phyloP scores from a whole-genome alignment of 768 basidiomycete species.

The Termitomyces sp. region DNA sequence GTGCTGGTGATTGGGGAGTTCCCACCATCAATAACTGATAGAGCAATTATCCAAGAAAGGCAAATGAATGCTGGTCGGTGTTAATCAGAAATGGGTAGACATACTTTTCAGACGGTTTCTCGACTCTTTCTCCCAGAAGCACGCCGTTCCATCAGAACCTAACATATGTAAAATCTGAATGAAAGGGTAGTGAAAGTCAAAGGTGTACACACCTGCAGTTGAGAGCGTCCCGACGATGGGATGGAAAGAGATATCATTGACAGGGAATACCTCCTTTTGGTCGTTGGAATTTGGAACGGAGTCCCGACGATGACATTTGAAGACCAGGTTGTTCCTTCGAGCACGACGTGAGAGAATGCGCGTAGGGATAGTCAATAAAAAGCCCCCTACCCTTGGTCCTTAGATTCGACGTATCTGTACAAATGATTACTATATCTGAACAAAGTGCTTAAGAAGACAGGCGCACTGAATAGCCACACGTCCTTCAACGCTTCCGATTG shows the following conservation, averaged over 20 bases:
- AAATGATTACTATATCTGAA: neutral
- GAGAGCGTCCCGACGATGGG: conserved; percentile 81
- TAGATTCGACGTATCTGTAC: conserved; percentile 76
- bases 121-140: conserved; percentile 93
- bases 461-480: conserved; percentile 76
- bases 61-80: no score
- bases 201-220: conserved; percentile 53
- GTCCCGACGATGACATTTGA: conserved; percentile 73
- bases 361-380: neutral
- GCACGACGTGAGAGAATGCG: neutral
- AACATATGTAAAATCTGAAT: neutral
- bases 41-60: no score
- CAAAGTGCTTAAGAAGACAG: neutral
- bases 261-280: conserved; percentile 69
- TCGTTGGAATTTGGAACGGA: conserved; percentile 36
- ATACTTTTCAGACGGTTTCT: conserved; percentile 85
- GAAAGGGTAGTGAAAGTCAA: neutral
- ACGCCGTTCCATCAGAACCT: conserved; percentile 83
- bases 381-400: conserved; percentile 27
- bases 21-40: conserved; percentile 64
- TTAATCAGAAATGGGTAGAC: conserved; percentile 19
- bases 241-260: conserved; percentile 86
- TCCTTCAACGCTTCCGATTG: conserved; percentile 84
- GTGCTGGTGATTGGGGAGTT: conserved; percentile 78
- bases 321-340: conserved; percentile 72